These are phyloP conservation scores for Gonapodya sp. DNA, from an alignment of 192 early-diverging fungal genomes.

Conservation along the genomic window DNA sequence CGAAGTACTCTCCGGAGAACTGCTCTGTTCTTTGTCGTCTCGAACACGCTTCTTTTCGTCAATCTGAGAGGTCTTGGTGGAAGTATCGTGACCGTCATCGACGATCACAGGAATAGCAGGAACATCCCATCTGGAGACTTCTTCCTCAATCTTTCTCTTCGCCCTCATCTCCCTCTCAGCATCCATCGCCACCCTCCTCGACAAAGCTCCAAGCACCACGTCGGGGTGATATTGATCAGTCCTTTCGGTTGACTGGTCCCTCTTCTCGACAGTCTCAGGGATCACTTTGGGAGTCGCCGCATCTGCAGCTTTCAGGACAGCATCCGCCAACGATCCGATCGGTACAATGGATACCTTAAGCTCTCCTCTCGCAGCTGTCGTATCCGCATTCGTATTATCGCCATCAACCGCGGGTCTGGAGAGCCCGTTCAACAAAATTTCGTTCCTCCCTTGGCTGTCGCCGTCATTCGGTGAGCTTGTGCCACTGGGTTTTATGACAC, in stretches of 20 bases:
- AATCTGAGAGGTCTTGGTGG: background rate
- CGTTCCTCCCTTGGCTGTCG: background rate
- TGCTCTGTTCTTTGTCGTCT: background rate
- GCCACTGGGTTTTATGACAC: background rate
- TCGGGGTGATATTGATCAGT: background rate
- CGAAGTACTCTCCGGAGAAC: background rate
- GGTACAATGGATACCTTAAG: background rate
- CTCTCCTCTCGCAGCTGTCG: background rate
- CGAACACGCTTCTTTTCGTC: background rate
- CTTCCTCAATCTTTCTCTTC: background rate
- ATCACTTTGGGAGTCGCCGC: background rate
- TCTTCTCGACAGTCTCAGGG: background rate
- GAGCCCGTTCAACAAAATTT: background rate
- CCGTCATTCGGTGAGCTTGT: background rate
- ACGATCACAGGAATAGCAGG: too few species aligned
- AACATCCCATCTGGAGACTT: background rate
- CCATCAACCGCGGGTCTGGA: background rate
- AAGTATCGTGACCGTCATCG: background rate
- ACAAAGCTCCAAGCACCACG: background rate
- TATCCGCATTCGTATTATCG: background rate
- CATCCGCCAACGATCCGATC: background rate
- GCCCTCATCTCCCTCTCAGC: background rate
- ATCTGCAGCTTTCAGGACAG: background rate
- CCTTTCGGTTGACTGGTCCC: background rate
- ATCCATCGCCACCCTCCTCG: background rate